A percentile compares a stretch with the other conserved stretches of the same genome.
Evolutionary conservation across 2,329 filamentous ascomycete species (phyloP).

Genomic region (Arthrinium puccinioides): DNA sequence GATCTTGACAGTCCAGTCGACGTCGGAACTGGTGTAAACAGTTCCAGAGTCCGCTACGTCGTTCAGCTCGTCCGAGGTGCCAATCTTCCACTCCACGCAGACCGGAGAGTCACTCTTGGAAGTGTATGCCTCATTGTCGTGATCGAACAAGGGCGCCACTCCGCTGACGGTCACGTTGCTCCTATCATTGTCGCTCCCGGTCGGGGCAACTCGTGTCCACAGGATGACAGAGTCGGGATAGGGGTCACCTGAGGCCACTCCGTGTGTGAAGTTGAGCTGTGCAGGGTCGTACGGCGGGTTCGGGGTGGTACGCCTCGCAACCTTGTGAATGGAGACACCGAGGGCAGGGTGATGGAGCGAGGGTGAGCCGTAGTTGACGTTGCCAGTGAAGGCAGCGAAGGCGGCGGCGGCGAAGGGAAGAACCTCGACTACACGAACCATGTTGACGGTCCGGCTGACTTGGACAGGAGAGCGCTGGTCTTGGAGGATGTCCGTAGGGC

Average conservation of each 20-base stretch:
- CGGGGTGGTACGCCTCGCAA: conserved; percentile 45
- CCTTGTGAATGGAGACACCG: conserved; percentile 49
- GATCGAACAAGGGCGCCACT: conserved; percentile 30
- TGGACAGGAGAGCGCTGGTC: too few relatives aligned
- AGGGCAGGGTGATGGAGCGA: conserved; percentile 52
- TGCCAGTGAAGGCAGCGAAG: conserved; percentile 24
- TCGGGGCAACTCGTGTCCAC: conserved; percentile 35
- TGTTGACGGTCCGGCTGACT: conserved; percentile 8
- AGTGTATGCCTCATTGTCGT: conserved; percentile 35
- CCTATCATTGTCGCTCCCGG: conserved; percentile 34
- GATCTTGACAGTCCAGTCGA: conserved; percentile 70
- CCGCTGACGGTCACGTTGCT: conserved; percentile 34
- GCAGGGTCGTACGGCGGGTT: conserved; percentile 34
- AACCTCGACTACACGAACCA: conserved; percentile 10
- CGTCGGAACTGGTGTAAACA: conserved; percentile 62
- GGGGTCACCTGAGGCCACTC: conserved; percentile 40
- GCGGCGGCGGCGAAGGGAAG: conserved; percentile 9
- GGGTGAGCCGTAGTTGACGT: conserved; percentile 55
- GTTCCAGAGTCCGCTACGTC: conserved; percentile 46
- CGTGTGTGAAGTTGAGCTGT: conserved; percentile 53
- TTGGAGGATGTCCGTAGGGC: too few relatives aligned
- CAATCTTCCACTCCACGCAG: conserved; percentile 60
- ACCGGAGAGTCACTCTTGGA: conserved; percentile 50
- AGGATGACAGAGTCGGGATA: conserved; percentile 48
- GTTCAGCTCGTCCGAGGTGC: conserved; percentile 33